Conservation (phyloP, 371 early-diverging fungal genomes). For the Mucor ambiguus region DNA sequence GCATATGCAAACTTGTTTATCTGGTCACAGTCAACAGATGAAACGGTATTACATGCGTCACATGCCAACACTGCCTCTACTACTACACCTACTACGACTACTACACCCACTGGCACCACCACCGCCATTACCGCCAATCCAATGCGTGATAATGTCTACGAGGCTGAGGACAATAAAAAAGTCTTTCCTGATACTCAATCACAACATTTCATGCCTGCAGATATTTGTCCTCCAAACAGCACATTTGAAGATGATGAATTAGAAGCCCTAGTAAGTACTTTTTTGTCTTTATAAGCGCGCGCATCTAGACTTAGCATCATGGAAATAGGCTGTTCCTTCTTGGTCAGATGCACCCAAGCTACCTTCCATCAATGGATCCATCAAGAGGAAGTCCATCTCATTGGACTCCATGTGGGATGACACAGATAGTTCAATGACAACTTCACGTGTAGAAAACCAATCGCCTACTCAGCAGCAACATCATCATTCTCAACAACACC, state of each 20-base stretch:
- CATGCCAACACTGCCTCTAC: background rate
- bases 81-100: background rate
- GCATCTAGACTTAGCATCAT: background rate
- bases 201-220: conserved; percentile 3
- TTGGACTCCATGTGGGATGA: conserved; percentile 49
- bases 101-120: background rate
- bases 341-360: conserved; percentile 44
- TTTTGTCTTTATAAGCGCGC: background rate
- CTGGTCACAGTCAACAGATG: conserved; percentile 49
- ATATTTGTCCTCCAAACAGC: conserved; percentile 7
- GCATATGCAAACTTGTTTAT: conserved; percentile 40
- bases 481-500: background rate
- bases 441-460: conserved; percentile 24
- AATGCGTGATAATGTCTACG: background rate
- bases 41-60: conserved; percentile 32
- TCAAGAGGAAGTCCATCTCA: conserved; percentile 42
- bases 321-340: conserved; percentile 41
- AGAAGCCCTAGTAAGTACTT: conserved; percentile 43
- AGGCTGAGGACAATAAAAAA: conserved; percentile 8
- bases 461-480: background rate
- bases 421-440: conserved; percentile 42
- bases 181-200: conserved; percentile 1
- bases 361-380: conserved; percentile 18
- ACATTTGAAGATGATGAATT: conserved; percentile 35
- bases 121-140: background rate